Evolutionary conservation across 805 yeast genomes (phyloP).

Genomic region (Candida glaebosa): DNA sequence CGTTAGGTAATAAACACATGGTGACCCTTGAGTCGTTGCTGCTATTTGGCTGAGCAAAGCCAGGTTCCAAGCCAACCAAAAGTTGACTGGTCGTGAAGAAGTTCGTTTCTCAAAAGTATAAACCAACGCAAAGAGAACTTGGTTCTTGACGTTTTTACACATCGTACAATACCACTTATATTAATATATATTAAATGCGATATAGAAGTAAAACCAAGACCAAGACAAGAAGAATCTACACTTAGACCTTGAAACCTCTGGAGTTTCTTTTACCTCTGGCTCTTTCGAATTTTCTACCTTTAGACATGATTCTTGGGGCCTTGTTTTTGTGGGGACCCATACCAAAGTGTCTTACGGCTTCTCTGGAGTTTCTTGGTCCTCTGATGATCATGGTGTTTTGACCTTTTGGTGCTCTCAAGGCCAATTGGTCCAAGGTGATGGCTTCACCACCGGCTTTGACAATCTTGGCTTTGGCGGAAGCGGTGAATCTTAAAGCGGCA

Average conservation of each 20-base stretch:
- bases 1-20: too few species aligned
- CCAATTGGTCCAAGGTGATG: constrained; percentile 98
- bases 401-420: constrained; percentile 99
- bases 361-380: constrained; percentile 99
- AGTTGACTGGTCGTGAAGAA: too few species aligned
- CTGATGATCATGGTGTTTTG: constrained; percentile 96
- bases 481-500: constrained; percentile 99
- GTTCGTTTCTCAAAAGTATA: too few species aligned
- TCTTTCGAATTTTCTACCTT: constrained; percentile 99
- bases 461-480: constrained; percentile 97
- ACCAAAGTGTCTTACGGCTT: constrained; percentile 99
- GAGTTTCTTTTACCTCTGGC: constrained; percentile 99
- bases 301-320: constrained; percentile 97
- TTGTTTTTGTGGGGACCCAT: constrained; percentile 99
- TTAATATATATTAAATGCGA: constrained; percentile 12
- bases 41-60: too few species aligned
- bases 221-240: constrained; percentile 8
- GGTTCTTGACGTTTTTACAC: too few species aligned
- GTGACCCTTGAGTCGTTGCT: too few species aligned
- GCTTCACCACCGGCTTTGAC: constrained; percentile 99
- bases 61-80: too few species aligned
- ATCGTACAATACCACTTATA: constrained; percentile 3
- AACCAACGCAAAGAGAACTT: too few species aligned
- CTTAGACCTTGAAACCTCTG: constrained; percentile 99
- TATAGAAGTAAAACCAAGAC: constrained; percentile 5